These are phyloP conservation scores for Haplosporangium gracile DNA, from an alignment of 192 early-diverging fungal species.

Conservation along the genomic window DNA sequence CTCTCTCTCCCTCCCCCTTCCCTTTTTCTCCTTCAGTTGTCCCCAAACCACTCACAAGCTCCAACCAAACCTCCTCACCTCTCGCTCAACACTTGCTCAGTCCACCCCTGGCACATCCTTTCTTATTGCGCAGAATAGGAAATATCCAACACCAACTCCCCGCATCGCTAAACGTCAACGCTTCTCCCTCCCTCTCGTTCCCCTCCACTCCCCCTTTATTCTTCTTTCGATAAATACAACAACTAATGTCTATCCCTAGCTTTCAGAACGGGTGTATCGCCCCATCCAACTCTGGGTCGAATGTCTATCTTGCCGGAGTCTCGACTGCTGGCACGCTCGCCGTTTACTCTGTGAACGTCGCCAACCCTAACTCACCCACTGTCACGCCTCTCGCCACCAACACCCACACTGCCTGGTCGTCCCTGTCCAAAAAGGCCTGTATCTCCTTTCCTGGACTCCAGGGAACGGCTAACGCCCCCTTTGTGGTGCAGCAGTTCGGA, in stretches of 20 bases:
- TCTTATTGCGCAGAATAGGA: not conserved
- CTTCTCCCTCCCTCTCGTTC: not conserved
- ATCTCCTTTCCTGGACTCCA: conserved; percentile 24
- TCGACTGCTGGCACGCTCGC: conserved; percentile 20
- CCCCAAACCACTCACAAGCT: not conserved
- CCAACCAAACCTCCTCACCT: not conserved
- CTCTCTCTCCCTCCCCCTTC: not conserved
- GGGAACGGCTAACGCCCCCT: conserved; percentile 23
- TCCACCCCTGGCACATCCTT: not conserved
- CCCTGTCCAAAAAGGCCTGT: conserved; percentile 19
- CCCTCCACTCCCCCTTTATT: not conserved
- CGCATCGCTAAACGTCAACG: not conserved
- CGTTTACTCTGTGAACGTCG: conserved; percentile 21
- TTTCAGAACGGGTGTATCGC: conserved; percentile 25
- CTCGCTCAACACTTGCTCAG: not conserved
- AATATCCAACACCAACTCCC: not conserved
- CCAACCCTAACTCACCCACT: conserved; percentile 39
- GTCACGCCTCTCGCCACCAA: conserved; percentile 19
- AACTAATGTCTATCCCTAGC: not conserved
- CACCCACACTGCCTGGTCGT: conserved; percentile 2
- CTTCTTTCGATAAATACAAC: not conserved
- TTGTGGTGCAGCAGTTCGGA: conserved; percentile 27
- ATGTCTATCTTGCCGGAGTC: conserved; percentile 25
- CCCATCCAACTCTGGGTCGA: conserved; percentile 3
- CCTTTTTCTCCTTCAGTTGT: not conserved